Conservation (phyloP, 208 protist species). For the Phytomonas serpens region DNA sequence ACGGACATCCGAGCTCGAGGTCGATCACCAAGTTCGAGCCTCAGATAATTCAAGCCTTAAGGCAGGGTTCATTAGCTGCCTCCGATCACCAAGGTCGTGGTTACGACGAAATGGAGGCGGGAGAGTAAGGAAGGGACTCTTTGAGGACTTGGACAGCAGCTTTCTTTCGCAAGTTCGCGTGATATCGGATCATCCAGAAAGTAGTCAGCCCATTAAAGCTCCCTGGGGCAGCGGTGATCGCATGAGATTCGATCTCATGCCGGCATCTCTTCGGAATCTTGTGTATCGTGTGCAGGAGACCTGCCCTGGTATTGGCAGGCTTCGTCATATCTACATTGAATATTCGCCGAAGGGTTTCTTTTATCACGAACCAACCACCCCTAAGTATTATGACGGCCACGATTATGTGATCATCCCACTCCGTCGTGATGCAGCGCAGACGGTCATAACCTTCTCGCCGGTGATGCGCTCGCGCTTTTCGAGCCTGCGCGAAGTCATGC, state of each 20-base stretch:
- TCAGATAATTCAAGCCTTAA: too few species aligned
- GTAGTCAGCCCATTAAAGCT: conserved; percentile 74
- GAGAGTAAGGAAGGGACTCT: too few species aligned
- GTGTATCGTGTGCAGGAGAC: conserved; percentile 26
- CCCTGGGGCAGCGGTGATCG: conserved; percentile 76
- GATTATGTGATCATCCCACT: conserved; percentile 86
- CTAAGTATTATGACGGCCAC: conserved; percentile 77
- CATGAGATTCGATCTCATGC: conserved; percentile 51
- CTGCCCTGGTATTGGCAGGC: conserved; percentile 28
- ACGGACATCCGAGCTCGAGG: neutral
- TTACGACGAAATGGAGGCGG: too few species aligned
- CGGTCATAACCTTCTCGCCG: conserved; percentile 69
- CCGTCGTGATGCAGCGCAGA: conserved; percentile 35
- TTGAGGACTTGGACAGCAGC: conserved; percentile 10
- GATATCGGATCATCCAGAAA: conserved; percentile 78
- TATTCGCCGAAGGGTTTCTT: conserved; percentile 71
- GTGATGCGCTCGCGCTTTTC: conserved; percentile 52
- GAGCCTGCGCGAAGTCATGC: conserved; percentile 42
- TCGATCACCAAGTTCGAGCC: neutral
- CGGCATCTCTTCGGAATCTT: conserved; percentile 55
- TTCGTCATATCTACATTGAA: conserved; percentile 83
- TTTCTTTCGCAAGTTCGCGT: conserved; percentile 38
- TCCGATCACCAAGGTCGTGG: too few species aligned
- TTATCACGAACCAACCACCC: conserved; percentile 42
- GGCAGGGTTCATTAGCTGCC: too few species aligned